Percentiles rank a stretch among this genome's conserved stretches.
These are phyloP conservation scores for Astragalus glycyphyllos DNA, from an alignment of 306 rosid species.

Conservation along the genomic window DNA sequence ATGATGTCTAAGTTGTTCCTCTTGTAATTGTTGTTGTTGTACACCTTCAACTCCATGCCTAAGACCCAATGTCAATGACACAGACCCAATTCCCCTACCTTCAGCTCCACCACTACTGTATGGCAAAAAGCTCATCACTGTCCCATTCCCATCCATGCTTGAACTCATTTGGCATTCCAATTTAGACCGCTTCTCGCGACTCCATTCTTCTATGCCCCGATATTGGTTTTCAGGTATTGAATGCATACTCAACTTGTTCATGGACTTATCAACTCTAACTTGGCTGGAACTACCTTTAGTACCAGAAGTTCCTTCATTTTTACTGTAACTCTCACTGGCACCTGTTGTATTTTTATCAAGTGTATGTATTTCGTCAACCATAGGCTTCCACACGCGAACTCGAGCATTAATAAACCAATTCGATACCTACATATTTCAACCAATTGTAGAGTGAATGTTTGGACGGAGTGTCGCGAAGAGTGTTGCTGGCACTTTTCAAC, in stretches of 20 bases:
- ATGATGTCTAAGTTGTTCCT: slow-evolving; percentile 54
- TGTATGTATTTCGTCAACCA: slow-evolving; percentile 97
- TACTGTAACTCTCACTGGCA: slow-evolving; percentile 34
- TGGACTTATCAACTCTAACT: slow-evolving; percentile 28
- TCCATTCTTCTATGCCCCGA: slow-evolving; percentile 51
- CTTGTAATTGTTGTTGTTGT: slow-evolving; percentile 53
- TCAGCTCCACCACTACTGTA: slow-evolving; percentile 58
- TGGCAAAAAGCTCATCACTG: slow-evolving; percentile 74
- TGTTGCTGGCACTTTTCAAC: too few species aligned
- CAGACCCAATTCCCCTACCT: slow-evolving; percentile 68
- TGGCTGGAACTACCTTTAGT: slow-evolving; percentile 47
- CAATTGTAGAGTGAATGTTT: too few species aligned
- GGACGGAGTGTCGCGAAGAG: too few species aligned
- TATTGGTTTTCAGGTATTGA: slow-evolving; percentile 47
- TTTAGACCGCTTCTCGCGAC: slow-evolving; percentile 70
- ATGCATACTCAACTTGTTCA: slow-evolving; percentile 37
- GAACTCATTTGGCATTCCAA: slow-evolving; percentile 56
- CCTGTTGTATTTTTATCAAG: slow-evolving; percentile 68
- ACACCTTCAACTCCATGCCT: slow-evolving; percentile 71
- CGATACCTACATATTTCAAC: slow-evolving; percentile 72
- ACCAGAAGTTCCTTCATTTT: slow-evolving; percentile 44
- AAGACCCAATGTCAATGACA: slow-evolving; percentile 79
- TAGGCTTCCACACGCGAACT: slow-evolving; percentile 96
- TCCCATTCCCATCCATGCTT: slow-evolving; percentile 57
- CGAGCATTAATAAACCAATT: slow-evolving; percentile 95